Base-by-base conservation (phyloP, 2,329 filamentous ascomycete genomes). In the Sporothrix inflata region DNA sequence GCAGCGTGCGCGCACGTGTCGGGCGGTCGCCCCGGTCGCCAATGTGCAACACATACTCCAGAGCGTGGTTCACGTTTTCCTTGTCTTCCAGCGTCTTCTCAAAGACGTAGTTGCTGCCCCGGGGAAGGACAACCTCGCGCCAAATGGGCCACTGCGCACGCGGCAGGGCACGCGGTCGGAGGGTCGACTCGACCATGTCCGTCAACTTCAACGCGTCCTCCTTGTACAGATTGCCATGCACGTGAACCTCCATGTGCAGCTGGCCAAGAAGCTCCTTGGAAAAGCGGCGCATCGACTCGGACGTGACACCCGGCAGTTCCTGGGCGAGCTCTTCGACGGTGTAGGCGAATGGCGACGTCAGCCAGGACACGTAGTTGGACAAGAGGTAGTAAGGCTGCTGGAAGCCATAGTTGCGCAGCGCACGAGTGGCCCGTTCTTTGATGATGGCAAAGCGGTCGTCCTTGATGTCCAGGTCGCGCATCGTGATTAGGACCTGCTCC, bases 141-240 rank as follows among this genome's bases (percentile, higher is more conserved):
- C 89, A 85, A 70, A 95, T 89, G 24, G 91, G 90, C 90, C 94
- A 95, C 79, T 98, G 94, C 30, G 90, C 88, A 57, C 87, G 87
- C 4, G 94, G 92, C 21, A 98, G 84, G 21, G 87, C 82, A 40
- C 91, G 89, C 14, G 94, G 91, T 79, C 92, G 91, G 63, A 99
- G 82, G 0, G 88, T 93, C 6, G 87, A 89, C 80, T 97, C 93
- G 34, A 98, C 87, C 77, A 97, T 87, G 75, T 96, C 90, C 0
- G 93, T 95, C 79, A 97, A 87, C 79, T 91, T 92, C 71, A 98
- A 84, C 0, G 94, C 94, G 78, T 99, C 96, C 79, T 97, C 94
- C 82, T 94, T 97, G 84, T 97, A 94, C 71, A 99, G 80, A 80
- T 99, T 99, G 69, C 96, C 96, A 77, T 98, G 94, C 0, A 91